These are phyloP conservation scores for Nicotiana otophora DNA, from an alignment of 257 asterid genomes.

Conservation along the genomic window DNA sequence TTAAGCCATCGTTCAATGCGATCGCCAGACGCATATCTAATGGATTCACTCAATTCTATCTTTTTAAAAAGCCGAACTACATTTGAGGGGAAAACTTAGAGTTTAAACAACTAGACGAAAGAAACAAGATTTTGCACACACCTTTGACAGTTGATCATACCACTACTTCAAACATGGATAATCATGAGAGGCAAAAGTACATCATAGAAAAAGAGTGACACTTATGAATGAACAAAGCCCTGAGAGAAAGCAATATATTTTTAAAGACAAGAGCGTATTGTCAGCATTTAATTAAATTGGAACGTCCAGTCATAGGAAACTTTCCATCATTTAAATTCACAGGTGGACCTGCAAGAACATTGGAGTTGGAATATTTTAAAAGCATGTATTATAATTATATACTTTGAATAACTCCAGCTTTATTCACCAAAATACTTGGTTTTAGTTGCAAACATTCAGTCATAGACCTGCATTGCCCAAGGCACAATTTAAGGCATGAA, in stretches of 20 bases:
- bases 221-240: neutral
- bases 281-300: neutral
- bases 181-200: neutral
- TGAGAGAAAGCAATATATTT: neutral
- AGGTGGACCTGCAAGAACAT: neutral
- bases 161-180: neutral
- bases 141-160: neutral
- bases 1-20: slow-evolving; percentile 84
- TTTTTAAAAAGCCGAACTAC: slow-evolving; percentile 77
- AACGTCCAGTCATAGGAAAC: neutral
- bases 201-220: neutral
- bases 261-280: neutral
- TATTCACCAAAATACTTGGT: neutral
- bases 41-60: slow-evolving; percentile 79
- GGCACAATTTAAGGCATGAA: neutral
- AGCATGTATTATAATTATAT: neutral
- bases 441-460: neutral
- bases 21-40: slow-evolving; percentile 93
- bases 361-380: neutral
- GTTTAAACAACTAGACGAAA: neutral
- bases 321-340: neutral
- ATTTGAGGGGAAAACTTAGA: slow-evolving; percentile 2
- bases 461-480: neutral
- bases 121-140: neutral
- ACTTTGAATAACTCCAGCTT: neutral